Conservation (phyloP, 2,329 filamentous ascomycete genomes). For the Aureobasidium musti region DNA sequence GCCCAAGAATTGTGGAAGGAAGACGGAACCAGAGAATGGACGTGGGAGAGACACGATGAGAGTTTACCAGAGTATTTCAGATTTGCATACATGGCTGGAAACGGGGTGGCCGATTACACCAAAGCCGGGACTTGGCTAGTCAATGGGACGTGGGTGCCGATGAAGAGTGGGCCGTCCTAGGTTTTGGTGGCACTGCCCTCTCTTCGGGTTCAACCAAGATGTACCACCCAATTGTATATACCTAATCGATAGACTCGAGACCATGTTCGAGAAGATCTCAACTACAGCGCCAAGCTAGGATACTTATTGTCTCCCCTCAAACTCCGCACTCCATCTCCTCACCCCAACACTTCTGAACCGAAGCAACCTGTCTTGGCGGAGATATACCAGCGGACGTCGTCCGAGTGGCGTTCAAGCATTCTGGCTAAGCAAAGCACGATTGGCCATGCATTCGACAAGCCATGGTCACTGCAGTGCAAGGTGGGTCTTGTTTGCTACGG, state of each 20-base stretch:
- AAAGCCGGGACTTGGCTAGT: slow-evolving; percentile 70
- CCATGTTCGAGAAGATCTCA: no score
- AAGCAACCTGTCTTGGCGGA: neutral
- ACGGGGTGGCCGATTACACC: slow-evolving; percentile 67
- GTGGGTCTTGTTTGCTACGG: neutral
- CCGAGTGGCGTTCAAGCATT: neutral
- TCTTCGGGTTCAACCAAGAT: neutral
- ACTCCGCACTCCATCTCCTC: neutral
- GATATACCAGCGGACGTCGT: neutral
- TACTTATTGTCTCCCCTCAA: neutral
- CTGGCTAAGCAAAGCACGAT: neutral
- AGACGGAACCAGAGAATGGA: slow-evolving; percentile 39
- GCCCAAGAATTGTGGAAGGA: slow-evolving; percentile 57
- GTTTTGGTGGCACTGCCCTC: neutral
- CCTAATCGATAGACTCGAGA: no score
- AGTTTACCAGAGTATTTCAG: slow-evolving; percentile 69
- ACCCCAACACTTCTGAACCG: neutral
- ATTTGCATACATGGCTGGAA: slow-evolving; percentile 72
- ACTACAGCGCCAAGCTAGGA: no score
- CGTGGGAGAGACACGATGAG: slow-evolving; percentile 40
- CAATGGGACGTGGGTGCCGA: slow-evolving; percentile 61
- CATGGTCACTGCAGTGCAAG: neutral
- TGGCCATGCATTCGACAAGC: neutral
- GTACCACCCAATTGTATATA: neutral
- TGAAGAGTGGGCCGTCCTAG: slow-evolving; percentile 31